Conservation (phyloP, 495 filamentous ascomycete genomes). For the Aspergillus campestris region DNA sequence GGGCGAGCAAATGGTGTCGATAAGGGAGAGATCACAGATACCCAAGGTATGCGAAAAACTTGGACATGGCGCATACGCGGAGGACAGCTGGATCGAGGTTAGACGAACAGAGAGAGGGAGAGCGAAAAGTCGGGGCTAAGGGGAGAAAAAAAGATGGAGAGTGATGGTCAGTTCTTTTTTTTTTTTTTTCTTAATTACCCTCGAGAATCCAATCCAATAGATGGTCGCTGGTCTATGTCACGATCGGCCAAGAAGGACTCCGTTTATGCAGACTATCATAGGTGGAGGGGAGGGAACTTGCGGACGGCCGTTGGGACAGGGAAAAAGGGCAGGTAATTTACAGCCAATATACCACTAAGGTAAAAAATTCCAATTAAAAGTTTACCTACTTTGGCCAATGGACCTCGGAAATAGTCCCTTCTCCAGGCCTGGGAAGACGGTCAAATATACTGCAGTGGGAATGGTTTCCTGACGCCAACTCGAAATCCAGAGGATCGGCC, state of each 20-base stretch:
- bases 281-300: constrained; percentile 3
- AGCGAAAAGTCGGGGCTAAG: constrained; percentile 12
- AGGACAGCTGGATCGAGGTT: constrained; percentile 18
- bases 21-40: constrained; percentile 13
- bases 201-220: too few species aligned
- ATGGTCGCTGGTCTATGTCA: constrained; percentile 11
- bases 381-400: constrained; percentile 1
- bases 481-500: too few species aligned
- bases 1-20: constrained; percentile 1
- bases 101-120: constrained; percentile 10
- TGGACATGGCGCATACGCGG: constrained; percentile 24
- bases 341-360: neutral
- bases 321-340: constrained; percentile 6
- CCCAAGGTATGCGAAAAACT: constrained; percentile 17
- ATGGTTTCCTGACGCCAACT: too few species aligned
- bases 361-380: neutral
- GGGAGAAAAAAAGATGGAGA: constrained; percentile 6
- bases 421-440: neutral
- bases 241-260: constrained; percentile 7
- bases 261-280: constrained; percentile 6
- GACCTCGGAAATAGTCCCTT: neutral
- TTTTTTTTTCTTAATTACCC: constrained; percentile 8
- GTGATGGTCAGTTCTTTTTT: neutral
- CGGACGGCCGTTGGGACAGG: constrained; percentile 2
- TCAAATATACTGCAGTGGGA: too few species aligned